Percentiles rank a stretch among this genome's conserved stretches.
phyloP scores from a whole-genome alignment of 1,284 basidiomycete species.

The Testicularia cyperi region DNA sequence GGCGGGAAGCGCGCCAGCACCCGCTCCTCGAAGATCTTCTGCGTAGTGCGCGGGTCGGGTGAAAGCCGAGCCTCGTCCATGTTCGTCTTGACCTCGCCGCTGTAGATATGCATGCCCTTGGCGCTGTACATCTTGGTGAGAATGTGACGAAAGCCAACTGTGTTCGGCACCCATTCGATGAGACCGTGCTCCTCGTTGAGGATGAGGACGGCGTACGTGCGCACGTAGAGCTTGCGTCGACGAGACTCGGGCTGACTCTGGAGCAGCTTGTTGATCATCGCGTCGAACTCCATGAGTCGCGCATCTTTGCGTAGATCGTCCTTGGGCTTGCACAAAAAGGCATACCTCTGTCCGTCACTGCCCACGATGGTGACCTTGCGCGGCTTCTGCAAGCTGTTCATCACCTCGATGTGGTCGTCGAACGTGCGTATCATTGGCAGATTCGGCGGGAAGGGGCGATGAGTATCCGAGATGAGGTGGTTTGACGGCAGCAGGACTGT shows the following conservation, averaged over 20 bases:
- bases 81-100: conserved; percentile 65
- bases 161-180: conserved; percentile 98
- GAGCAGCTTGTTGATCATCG: conserved; percentile 95
- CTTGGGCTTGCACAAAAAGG: conserved; percentile 95
- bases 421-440: conserved; percentile 71
- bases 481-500: conserved; percentile 73
- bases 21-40: conserved; percentile 67
- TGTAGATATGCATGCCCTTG: conserved; percentile 56
- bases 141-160: conserved; percentile 79
- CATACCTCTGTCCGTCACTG: conserved; percentile 79
- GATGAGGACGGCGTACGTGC: conserved; percentile 90
- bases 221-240: conserved; percentile 43
- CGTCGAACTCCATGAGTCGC: conserved; percentile 95
- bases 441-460: conserved; percentile 79
- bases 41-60: conserved; percentile 63
- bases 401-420: conserved; percentile 82
- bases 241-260: conserved; percentile 89
- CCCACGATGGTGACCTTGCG: conserved; percentile 86
- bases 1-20: conserved; percentile 69
- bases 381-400: conserved; percentile 89
- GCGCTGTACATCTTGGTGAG: conserved; percentile 72
- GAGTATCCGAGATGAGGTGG: conserved; percentile 64
- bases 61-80: conserved; percentile 68
- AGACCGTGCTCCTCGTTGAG: conserved; percentile 96
- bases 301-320: conserved; percentile 98